Percentiles rank a stretch among this genome's conserved stretches.
Conservation (phyloP, 441 rosid genomes). For the Arabidopsis lyrata region DNA sequence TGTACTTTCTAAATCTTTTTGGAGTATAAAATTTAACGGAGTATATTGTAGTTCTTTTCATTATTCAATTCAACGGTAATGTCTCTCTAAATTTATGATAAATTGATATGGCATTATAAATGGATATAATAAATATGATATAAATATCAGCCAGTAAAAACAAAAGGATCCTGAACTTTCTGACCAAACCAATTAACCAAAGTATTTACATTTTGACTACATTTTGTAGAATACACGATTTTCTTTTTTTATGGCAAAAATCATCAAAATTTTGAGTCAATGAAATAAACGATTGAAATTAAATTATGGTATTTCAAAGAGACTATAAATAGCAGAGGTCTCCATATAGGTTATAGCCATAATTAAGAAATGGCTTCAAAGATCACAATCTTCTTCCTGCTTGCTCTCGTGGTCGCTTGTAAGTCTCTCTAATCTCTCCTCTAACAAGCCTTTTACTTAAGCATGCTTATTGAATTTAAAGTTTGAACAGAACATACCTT, state of each 20-base stretch:
- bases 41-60: not conserved
- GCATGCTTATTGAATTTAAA: not conserved
- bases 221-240: not conserved
- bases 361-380: constrained; percentile 37
- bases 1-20: too few species aligned
- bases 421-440: constrained; percentile 18
- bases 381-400: not conserved
- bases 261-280: not conserved
- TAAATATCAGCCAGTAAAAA: not conserved
- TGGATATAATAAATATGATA: not conserved
- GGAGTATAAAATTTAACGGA: not conserved
- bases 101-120: not conserved
- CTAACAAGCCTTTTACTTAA: not conserved
- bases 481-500: not conserved
- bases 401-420: constrained; percentile 30
- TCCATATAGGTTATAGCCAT: constrained; percentile 13
- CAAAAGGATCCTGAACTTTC: not conserved
- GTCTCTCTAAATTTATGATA: not conserved
- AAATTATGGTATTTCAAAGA: not conserved
- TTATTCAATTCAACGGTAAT: not conserved
- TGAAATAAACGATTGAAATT: not conserved
- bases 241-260: not conserved
- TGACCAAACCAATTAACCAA: not conserved
- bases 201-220: not conserved
- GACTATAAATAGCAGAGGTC: constrained; percentile 12